Base-by-base conservation (phyloP, 805 yeast species). In the Torulaspora franciscae region DNA sequence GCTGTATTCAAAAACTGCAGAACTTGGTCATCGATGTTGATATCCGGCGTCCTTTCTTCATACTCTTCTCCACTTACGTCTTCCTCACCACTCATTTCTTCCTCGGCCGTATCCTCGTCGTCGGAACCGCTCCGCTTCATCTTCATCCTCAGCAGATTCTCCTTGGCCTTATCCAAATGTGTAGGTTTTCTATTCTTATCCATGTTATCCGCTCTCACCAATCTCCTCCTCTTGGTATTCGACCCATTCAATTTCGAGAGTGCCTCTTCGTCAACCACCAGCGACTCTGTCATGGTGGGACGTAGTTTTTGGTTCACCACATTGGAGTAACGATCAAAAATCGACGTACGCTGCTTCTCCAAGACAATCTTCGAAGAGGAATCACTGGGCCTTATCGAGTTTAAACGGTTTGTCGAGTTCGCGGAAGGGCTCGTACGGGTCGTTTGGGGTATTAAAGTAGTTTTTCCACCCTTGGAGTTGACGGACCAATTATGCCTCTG, bases 1-100 rank as follows among this genome's bases (percentile, higher is more conserved):
- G 95, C 91, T 9, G 79, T 76, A 64, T 93, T 93, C 51, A 91
- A 71, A 55, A 93, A 89, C 36, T 80, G 77, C 37, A 90, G 67
- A 22, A 88, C 77, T 47, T 86, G 80, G 11, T 71, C 71, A 56
- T 83, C 90, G 51, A 83, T 80, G 51, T 67, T 56, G 4, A 60
- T 63, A 9, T 59, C 62, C 9, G 57, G 54, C 1, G 53, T 40
- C n/a, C 48, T 52, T 17, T 55, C 67, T 37, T 55, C 59, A 29
- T 57, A 56, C 13, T 62, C 64, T 26, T 62, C 66, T 42, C 68
- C 65, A 17, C 55, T 54, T 10, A 62, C 64, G 27, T 71, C 76
- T 19, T 69, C 77, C 37, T 72, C 81, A n/a, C 69, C 74, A 23
- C 59, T 59, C 17, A 57, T 43, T 15, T 52, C 59, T 8, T 54